Percentiles rank a stretch among this genome's conserved stretches.
Conservation (phyloP, 257 asterid species). For the Anisodus acutangulus region DNA sequence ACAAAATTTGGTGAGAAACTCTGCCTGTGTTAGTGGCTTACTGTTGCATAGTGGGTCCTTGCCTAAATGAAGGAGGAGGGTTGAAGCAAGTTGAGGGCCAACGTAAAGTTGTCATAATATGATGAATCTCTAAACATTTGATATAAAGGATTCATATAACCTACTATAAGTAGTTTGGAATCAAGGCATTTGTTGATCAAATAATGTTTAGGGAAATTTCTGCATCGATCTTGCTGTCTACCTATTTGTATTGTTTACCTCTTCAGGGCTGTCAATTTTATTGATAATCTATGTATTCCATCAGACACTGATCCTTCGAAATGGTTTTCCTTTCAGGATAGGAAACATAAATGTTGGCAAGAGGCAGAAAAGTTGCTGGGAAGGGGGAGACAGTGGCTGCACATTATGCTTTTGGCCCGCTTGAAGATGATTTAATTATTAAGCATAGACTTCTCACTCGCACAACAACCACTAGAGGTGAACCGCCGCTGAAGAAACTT, state of each 20-base stretch:
- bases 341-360: constrained; percentile 61
- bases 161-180: no score
- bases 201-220: background rate
- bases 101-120: background rate
- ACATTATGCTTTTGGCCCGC: constrained; percentile 92
- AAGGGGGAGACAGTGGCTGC: constrained; percentile 72
- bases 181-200: background rate
- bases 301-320: background rate
- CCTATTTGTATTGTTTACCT: background rate
- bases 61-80: background rate
- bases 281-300: background rate
- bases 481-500: constrained; percentile 92
- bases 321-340: constrained; percentile 39
- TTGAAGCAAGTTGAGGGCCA: background rate
- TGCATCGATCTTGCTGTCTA: background rate
- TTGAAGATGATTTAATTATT: constrained; percentile 86
- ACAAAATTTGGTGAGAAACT: background rate
- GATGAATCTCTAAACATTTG: background rate
- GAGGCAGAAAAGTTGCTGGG: constrained; percentile 68
- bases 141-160: background rate
- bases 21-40: background rate
- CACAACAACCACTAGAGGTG: constrained; percentile 94
- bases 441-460: constrained; percentile 95
- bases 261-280: background rate
- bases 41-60: background rate